Conservation (phyloP, 164 flowering plant species). For the Kingdonia uniflora region DNA sequence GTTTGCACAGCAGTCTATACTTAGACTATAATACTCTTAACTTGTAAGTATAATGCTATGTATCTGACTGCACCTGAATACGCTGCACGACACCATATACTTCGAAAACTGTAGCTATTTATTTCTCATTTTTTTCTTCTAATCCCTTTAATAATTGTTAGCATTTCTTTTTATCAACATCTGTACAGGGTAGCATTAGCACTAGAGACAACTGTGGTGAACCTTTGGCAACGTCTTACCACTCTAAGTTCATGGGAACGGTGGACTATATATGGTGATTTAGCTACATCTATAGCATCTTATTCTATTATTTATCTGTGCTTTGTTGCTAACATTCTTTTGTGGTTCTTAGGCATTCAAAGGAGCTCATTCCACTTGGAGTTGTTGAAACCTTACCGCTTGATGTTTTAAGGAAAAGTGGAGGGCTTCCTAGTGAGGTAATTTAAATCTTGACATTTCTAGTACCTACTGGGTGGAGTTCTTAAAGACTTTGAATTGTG, state of each 20-base stretch:
- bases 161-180: not conserved
- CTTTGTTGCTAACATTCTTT: conserved; percentile 9
- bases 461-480: not conserved
- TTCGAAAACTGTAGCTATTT: not conserved
- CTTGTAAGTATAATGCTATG: too few species aligned
- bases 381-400: conserved; percentile 72
- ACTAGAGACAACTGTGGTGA: conserved; percentile 67
- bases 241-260: conserved; percentile 70
- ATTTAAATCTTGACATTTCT: not conserved
- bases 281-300: not conserved
- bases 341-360: conserved; percentile 47
- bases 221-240: conserved; percentile 72
- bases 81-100: too few species aligned
- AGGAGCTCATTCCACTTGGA: conserved; percentile 57
- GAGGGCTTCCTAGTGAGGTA: conserved; percentile 83
- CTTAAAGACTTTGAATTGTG: not conserved
- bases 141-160: not conserved
- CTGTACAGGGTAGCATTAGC: conserved; percentile 17
- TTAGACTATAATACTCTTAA: too few species aligned
- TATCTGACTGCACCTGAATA: too few species aligned
- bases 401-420: conserved; percentile 27
- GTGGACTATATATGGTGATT: conserved; percentile 81
- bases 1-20: too few species aligned
- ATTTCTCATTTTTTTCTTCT: not conserved
- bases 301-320: conserved; percentile 2